A percentile compares a stretch with the other conserved stretches of the same genome.
Conservation (phyloP, 345 rosid genomes). For the Tarenaya hassleriana region DNA sequence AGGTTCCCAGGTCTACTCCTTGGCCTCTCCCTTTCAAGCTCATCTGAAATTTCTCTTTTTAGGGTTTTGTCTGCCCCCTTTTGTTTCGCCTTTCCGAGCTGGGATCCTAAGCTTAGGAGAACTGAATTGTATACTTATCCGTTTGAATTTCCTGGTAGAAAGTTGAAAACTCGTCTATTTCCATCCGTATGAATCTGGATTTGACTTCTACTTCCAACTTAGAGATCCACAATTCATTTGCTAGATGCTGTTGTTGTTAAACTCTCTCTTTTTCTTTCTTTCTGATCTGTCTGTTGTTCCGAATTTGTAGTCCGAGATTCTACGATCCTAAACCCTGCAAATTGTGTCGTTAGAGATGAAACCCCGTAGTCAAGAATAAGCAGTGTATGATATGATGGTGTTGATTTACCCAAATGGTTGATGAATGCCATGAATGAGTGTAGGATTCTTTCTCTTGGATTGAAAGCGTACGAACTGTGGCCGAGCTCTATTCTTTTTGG, state of each 20-base stretch:
- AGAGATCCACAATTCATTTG: background rate
- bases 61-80: constrained; percentile 1
- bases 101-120: background rate
- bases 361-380: background rate
- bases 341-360: background rate
- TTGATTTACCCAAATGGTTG: constrained; percentile 10
- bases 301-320: background rate
- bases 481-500: too few relatives aligned
- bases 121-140: background rate
- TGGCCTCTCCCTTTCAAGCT: constrained; percentile 99
- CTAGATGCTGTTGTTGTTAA: background rate
- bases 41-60: constrained; percentile 34
- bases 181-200: background rate
- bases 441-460: too few relatives aligned
- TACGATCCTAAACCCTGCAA: background rate
- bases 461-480: too few relatives aligned
- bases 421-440: too few relatives aligned
- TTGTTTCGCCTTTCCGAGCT: constrained; percentile 11
- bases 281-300: background rate
- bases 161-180: background rate
- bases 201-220: background rate
- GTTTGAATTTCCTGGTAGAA: background rate
- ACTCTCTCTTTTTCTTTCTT: background rate
- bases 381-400: background rate
- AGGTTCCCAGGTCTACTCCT: constrained; percentile 96